Evolutionary conservation across 352 stramenopile genomes (phyloP).

Genomic region (Pythium phragmitis): DNA sequence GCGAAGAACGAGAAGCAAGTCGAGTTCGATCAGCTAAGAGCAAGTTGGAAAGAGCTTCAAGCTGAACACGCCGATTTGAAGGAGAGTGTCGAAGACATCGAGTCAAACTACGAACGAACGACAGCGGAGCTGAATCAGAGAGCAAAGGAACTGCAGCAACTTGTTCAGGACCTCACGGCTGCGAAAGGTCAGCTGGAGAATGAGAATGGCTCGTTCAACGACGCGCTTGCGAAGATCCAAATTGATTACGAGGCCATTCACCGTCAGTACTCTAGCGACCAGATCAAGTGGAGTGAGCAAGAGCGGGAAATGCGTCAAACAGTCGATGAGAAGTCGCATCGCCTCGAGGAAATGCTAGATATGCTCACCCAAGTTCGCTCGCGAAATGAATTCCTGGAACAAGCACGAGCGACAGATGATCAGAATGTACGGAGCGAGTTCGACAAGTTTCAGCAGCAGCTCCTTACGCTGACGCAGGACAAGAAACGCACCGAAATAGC

Average conservation of each 20-base stretch:
- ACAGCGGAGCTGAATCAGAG: conserved; percentile 38
- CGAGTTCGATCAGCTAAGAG: conserved; percentile 57
- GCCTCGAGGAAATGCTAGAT: conserved; percentile 64
- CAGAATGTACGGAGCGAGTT: conserved; percentile 40
- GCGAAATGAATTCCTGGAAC: conserved; percentile 50
- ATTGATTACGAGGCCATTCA: conserved; percentile 30
- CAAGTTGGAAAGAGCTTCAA: conserved; percentile 47
- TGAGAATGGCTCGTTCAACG: conserved; percentile 22
- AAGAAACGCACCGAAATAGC: conserved; percentile 43
- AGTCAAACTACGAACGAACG: conserved; percentile 34
- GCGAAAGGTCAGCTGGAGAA: conserved; percentile 22
- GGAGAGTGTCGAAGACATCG: conserved; percentile 50
- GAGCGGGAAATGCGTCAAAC: conserved; percentile 29
- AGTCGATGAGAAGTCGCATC: conserved; percentile 49
- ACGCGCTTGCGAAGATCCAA: conserved; percentile 23
- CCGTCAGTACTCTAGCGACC: conserved; percentile 28
- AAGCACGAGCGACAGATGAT: conserved; percentile 40
- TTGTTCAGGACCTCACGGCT: conserved; percentile 23
- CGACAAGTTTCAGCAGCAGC: conserved; percentile 40
- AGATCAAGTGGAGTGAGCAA: conserved; percentile 33
- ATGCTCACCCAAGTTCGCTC: conserved; percentile 57
- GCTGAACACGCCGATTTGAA: conserved; percentile 54
- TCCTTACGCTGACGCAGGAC: conserved; percentile 31
- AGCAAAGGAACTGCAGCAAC: conserved; percentile 33
- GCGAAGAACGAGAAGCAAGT: conserved; percentile 51